These are phyloP conservation scores for Glycine tomentella DNA, from an alignment of 306 rosid species.

Conservation along the genomic window DNA sequence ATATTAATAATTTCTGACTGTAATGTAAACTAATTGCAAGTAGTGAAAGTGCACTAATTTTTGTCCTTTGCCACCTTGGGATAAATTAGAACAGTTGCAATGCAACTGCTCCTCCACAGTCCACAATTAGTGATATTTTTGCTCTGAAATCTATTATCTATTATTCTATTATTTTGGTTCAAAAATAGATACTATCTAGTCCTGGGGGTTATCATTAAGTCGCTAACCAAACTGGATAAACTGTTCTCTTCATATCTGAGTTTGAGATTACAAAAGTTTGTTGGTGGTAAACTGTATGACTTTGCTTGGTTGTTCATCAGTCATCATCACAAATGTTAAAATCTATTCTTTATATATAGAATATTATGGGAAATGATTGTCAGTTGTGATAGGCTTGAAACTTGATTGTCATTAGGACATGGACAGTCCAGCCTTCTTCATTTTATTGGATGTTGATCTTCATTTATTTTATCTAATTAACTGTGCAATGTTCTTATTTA, in stretches of 20 bases:
- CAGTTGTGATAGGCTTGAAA: not conserved
- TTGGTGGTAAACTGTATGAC: constrained; percentile 8
- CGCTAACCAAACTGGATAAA: constrained; percentile 25
- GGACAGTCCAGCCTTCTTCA: constrained; percentile 21
- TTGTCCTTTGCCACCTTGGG: constrained; percentile 4
- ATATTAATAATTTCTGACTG: not conserved
- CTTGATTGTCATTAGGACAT: not conserved
- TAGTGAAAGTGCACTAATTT: constrained; percentile 15
- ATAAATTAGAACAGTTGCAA: constrained; percentile 2
- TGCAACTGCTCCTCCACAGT: not conserved
- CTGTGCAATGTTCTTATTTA: constrained; percentile 3
- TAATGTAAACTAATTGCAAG: constrained; percentile 3
- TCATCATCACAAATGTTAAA: not conserved
- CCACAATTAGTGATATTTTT: constrained; percentile 19
- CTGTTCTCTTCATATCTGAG: not conserved
- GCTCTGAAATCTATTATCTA: not conserved
- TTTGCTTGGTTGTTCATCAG: constrained; percentile 22
- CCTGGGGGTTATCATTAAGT: constrained; percentile 14
- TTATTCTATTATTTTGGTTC: constrained; percentile 23
- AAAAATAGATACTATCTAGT: not conserved
- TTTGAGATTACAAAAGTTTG: constrained; percentile 6
- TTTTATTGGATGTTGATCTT: constrained; percentile 17
- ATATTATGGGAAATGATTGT: not conserved
- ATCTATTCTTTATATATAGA: not conserved
- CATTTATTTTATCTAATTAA: not conserved